Base-by-base conservation (phyloP, 495 filamentous ascomycete genomes). In the Neurospora sp. region DNA sequence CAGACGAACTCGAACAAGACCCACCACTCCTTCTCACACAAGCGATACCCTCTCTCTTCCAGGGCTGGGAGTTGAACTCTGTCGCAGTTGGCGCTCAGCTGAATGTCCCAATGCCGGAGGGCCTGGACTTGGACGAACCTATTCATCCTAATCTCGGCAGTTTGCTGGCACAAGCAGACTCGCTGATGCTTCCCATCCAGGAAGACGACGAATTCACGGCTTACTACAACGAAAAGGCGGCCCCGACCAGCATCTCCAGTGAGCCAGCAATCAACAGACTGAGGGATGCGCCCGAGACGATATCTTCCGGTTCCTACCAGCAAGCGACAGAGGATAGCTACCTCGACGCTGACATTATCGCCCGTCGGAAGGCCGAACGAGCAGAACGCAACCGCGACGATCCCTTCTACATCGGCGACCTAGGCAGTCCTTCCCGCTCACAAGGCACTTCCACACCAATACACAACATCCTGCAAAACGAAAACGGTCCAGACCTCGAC, bases 361-460 rank as follows among this genome's bases (percentile, higher is more conserved):
- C 89, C 5, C 86, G 87, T 70, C 85, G 91, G 74, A 90, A 88
- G 70, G 81, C 87, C 0, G 92, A 95, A 74, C 86, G 94, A 38
- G 79, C 86, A 53, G 93, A 95, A 76, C 87, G 93, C 61, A 92
- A 97, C 79, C 90, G 87, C 73, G 95, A 98, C 76, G 96, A 99
- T 78, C 96, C 96, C 4, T 99, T 97, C 78, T 98, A 99, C 78
- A 99, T 99, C 76, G 83, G 81, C 48, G 88, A 85, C 35, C 86
- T 84, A 8, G 88, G 84, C 44, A 35, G 53, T 35, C 53, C 53
- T 6, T 65, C 53, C 4, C 83, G 83, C 10, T 78, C 72, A 31
- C 35, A 80, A 16, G 79, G 83, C 68, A 80, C 82, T 3, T 90
- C 88, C 1, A 93, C 92, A 0, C 90, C 92, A 3, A 86, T 93